These are phyloP conservation scores for Coniferiporia sulphurascens DNA, from an alignment of 1,284 basidiomycete genomes.

Conservation along the genomic window DNA sequence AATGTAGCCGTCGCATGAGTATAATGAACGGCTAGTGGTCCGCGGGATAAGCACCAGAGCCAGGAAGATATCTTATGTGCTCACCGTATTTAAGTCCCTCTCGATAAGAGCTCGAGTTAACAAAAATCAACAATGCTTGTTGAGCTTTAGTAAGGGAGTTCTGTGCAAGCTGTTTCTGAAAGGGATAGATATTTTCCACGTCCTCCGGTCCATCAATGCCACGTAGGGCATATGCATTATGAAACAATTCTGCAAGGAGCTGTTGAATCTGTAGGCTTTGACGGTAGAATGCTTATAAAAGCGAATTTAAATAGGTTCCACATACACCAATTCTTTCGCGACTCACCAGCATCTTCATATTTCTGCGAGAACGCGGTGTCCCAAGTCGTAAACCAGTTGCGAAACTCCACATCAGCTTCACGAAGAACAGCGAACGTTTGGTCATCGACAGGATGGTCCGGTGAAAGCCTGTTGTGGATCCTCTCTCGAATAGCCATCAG, in stretches of 20 bases:
- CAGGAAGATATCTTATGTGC: background rate
- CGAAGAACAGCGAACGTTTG: slow-evolving; percentile 60
- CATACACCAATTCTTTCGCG: background rate
- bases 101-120: slow-evolving; percentile 75
- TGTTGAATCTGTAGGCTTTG: slow-evolving; percentile 80
- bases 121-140: slow-evolving; percentile 66
- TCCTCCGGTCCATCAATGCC: slow-evolving; percentile 76
- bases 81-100: slow-evolving; percentile 86
- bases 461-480: slow-evolving; percentile 64
- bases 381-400: slow-evolving; percentile 71
- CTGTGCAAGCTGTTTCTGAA: slow-evolving; percentile 65
- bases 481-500: slow-evolving; percentile 78
- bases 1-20: slow-evolving; percentile 92
- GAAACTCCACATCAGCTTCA: slow-evolving; percentile 63
- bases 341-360: slow-evolving; percentile 72
- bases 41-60: slow-evolving; percentile 13
- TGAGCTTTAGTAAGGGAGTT: slow-evolving; percentile 68
- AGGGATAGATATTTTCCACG: slow-evolving; percentile 66
- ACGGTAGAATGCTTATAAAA: slow-evolving; percentile 63
- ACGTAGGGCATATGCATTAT: slow-evolving; percentile 72
- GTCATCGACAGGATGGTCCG: slow-evolving; percentile 64
- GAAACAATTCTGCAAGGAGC: slow-evolving; percentile 73
- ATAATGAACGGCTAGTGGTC: slow-evolving; percentile 70
- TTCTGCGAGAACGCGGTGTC: slow-evolving; percentile 75
- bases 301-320: slow-evolving; percentile 12